Evolutionary conservation across 306 rosid genomes (phyloP), one percentile per base, ranked within the genome.

Genomic region (Dalbergia cultrata): DNA sequence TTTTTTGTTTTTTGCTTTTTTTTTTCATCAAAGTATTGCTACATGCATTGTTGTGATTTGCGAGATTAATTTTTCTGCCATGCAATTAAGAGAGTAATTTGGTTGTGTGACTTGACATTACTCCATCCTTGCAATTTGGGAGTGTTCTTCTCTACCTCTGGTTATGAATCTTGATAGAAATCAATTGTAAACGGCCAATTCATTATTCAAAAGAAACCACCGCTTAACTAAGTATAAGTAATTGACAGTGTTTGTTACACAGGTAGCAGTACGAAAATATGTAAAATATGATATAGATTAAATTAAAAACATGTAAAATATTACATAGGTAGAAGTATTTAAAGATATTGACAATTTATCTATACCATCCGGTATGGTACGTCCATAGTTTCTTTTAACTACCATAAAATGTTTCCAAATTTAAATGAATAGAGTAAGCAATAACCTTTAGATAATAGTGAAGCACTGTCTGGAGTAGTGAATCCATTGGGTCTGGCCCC

Each of bases 401-500:
- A 22, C 26, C 26, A 22, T 22, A 22, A 0, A 22, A 44, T 44
- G 49, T 7, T n/a, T n/a, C 2, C 9, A 44, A 44, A 44, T 44
- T 44, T 7, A 44, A 7, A 44, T 44, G 13, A 44, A 44, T 44
- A 44, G 47, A 43, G 47, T 9, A 43, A 8, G 47, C 10, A 8
- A 43, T 43, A 43, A 43, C 2, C 10, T 37, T 37, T 5, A 9
- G 8, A 43, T 9, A 9, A 43, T 43, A 7, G 8, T 7, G 47
- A 43, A 43, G 17, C 57, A 50, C 18, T n/a, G 10, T n/a, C 8
- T 16, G 16, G 62, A 50, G 68, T 9, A 64, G 65, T 61, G 70
- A 67, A 79, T 65, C 80, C 64, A 37, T 33, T 61, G 65, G 52
- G 45, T 75, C 8, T 76, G 82, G 33, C 52, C 22, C 35, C 31